phyloP scores from a whole-genome alignment of 2,329 filamentous ascomycete species.

The Ophiostoma montium region DNA sequence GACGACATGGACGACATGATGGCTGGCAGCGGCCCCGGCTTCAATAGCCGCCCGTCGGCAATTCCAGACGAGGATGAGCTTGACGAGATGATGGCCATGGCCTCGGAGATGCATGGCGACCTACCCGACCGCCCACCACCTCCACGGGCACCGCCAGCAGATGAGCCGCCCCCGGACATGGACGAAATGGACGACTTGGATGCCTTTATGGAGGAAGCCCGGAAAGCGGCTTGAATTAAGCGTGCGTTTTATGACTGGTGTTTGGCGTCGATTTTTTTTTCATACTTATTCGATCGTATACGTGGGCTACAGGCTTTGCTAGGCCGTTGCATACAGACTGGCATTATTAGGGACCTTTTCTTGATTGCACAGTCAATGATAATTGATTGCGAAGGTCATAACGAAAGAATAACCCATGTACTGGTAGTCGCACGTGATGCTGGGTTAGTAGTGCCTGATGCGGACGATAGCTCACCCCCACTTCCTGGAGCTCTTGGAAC shows the following conservation, averaged over 20 bases:
- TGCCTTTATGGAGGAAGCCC: conserved; percentile 25
- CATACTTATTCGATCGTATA: not conserved
- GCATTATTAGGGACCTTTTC: too few species aligned
- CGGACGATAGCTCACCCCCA: not conserved
- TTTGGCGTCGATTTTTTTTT: not conserved
- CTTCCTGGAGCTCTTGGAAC: not conserved
- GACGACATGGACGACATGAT: conserved; percentile 17
- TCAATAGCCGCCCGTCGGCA: not conserved
- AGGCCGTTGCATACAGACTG: too few species aligned
- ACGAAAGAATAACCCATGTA: too few species aligned
- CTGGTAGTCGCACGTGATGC: too few species aligned
- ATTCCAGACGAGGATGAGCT: conserved; percentile 32
- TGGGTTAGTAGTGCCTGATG: too few species aligned
- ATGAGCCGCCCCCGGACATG: conserved; percentile 13
- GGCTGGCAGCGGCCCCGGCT: not conserved
- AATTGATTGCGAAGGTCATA: too few species aligned
- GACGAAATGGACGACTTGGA: conserved; percentile 30
- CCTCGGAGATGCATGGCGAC: conserved; percentile 19
- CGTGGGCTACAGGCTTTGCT: too few species aligned
- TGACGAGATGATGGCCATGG: conserved; percentile 39
- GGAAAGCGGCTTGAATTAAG: conserved; percentile 16
- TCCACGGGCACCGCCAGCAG: conserved; percentile 6
- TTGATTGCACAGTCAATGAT: too few species aligned
- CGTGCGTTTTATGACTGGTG: not conserved
- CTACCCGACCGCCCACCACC: conserved; percentile 8